Evolutionary conservation across 2,329 filamentous ascomycete genomes (phyloP), one percentile per base, ranked within the genome.

Genomic region (Stromatinia cepivora): DNA sequence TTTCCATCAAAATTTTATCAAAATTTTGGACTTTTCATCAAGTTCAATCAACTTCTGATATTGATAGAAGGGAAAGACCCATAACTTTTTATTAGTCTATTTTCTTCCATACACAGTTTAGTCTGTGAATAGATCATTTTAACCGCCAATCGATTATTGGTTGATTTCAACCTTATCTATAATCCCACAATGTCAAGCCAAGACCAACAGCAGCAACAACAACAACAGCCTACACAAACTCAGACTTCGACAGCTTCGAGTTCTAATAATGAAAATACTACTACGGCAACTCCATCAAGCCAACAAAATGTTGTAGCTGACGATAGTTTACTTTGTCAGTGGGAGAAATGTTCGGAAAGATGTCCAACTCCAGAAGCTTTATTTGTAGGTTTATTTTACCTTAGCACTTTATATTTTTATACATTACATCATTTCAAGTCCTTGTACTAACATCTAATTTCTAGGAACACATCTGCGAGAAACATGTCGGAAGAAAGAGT

Each of bases 401-500:
- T 22, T 36, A 39, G 10, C 48, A 20, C 15, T 34, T 28, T 22
- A 34, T 31, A 10, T 42, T 9, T 9, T 50, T 7, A 2, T 9
- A 8, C 42, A 34, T 34, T 9, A 3, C 6, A 48, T 36, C 58
- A 25, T 17, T 50, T 34, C 20, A 58, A 10, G 42, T 36, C 31
- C 11, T 28, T 7, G 25, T n/a, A 36, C 68, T 73, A 67, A 71
- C 64, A 53, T 53, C 13, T 42, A 56, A 58, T 39, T 59, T 45
- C 17, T 77, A 98, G 94, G 94, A 98, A 77, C 95, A 99, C 81
- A 94, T 99, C 75, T 98, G 95, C 82, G 95, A 98, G 80, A 92
- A 93, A 78, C 95, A 99, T 85, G 94, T 99, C 79, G 95, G 95
- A 74, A 93, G 95, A 82, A 99, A 99, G 85, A 97, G 92, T 84